These are phyloP conservation scores for Boletus insuetus DNA, from an alignment of 768 basidiomycete species.

Conservation along the genomic window DNA sequence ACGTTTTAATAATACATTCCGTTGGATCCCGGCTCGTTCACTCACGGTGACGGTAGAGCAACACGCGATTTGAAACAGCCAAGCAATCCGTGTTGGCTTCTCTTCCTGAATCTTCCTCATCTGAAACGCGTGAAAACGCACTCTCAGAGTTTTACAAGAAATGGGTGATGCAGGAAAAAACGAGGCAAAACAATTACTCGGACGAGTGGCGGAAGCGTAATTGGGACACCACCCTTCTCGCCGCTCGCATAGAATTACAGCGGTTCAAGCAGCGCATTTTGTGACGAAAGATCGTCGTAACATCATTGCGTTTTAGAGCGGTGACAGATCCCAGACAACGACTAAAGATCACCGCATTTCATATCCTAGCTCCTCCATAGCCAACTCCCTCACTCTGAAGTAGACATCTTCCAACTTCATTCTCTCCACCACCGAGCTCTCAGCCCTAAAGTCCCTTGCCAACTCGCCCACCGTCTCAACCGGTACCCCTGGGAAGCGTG, in stretches of 20 bases:
- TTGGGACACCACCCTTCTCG: constrained; percentile 51
- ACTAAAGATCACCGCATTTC: constrained; percentile 21
- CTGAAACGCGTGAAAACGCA: constrained; percentile 61
- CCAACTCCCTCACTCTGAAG: constrained; percentile 61
- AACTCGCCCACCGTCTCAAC: constrained; percentile 61
- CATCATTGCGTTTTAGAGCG: too few relatives aligned
- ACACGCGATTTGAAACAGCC: constrained; percentile 73
- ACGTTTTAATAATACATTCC: constrained; percentile 24
- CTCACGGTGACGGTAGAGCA: constrained; percentile 50
- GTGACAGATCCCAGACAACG: too few relatives aligned
- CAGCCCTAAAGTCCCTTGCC: constrained; percentile 56
- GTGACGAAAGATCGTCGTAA: background rate
- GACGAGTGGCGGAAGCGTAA: constrained; percentile 67
- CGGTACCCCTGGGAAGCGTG: constrained; percentile 74
- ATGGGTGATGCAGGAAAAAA: constrained; percentile 71
- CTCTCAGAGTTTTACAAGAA: constrained; percentile 70
- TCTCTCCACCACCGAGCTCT: constrained; percentile 57
- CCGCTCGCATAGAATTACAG: constrained; percentile 53
- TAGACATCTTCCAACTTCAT: constrained; percentile 58
- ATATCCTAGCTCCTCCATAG: constrained; percentile 46
- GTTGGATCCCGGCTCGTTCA: background rate
- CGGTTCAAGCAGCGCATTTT: constrained; percentile 37
- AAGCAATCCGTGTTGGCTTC: constrained; percentile 56
- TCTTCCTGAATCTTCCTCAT: constrained; percentile 48
- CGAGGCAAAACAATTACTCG: constrained; percentile 57